Evolutionary conservation across 2,329 filamentous ascomycete species (phyloP).

Genomic region (Beauveria medogensis): DNA sequence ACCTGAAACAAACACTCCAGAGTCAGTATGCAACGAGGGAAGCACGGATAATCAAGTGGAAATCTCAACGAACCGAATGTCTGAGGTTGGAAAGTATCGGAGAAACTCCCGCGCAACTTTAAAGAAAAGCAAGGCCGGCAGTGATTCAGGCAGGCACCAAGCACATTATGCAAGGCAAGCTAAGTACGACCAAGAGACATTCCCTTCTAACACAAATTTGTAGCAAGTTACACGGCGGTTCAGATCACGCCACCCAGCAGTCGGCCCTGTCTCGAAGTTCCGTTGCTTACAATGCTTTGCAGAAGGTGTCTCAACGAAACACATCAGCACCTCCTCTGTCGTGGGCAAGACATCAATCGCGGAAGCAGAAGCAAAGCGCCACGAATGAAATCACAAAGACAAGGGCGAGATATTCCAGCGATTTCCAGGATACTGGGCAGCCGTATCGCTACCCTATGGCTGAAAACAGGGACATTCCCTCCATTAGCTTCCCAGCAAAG

Average conservation of each 20-base stretch:
- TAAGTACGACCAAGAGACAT: neutral
- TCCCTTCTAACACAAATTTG: neutral
- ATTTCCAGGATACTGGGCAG: neutral
- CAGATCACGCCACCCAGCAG: neutral
- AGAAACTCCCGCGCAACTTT: neutral
- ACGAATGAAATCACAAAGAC: neutral
- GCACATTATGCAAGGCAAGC: neutral
- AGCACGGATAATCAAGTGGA: neutral
- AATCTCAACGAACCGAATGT: no score
- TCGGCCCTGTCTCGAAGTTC: neutral
- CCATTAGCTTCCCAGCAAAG: neutral
- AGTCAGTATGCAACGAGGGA: neutral
- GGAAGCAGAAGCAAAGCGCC: conserved; percentile 16
- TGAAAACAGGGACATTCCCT: neutral
- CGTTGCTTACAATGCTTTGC: neutral
- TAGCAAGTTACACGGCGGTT: neutral
- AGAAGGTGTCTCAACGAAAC: conserved; percentile 11
- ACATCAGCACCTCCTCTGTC: conserved; percentile 19
- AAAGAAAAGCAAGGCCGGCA: neutral
- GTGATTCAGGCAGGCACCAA: neutral
- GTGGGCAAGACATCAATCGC: conserved; percentile 28
- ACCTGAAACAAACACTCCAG: neutral
- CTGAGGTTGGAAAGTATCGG: no score
- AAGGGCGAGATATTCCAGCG: neutral
- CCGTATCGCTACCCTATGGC: neutral